Percentiles rank a stretch among this genome's conserved stretches.
These are phyloP conservation scores for Rubia balearica DNA, from an alignment of 305 asterid species.

Conservation along the genomic window DNA sequence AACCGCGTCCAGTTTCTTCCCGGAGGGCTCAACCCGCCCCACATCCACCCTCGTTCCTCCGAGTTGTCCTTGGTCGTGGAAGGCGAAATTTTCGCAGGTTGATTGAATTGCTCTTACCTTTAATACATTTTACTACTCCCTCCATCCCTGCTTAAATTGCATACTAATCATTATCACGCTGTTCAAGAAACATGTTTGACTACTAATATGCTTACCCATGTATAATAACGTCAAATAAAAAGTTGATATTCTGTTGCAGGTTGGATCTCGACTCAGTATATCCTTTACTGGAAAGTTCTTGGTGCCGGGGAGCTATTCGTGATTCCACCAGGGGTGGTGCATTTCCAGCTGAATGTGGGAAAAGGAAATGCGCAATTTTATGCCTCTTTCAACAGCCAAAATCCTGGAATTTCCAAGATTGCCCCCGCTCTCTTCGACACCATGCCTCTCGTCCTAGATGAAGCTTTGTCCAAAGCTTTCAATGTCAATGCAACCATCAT, in stretches of 20 bases:
- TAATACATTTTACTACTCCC: no score
- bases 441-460: not conserved
- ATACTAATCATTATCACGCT: no score
- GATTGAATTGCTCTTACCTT: no score
- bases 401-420: not conserved
- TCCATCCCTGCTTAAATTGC: no score
- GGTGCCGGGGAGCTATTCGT: slow-evolving; percentile 2
- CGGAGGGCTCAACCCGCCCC: no score
- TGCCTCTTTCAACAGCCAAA: not conserved
- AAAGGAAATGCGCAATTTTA: not conserved
- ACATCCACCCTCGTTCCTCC: no score
- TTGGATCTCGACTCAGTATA: not conserved
- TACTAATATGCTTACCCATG: no score
- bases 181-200: no score
- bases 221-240: no score
- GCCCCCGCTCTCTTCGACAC: not conserved
- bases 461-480: not conserved
- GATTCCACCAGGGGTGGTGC: not conserved
- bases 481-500: not conserved
- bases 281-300: slow-evolving; percentile 6
- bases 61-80: no score
- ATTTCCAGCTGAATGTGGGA: slow-evolving; percentile 10
- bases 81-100: no score
- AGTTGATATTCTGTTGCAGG: not conserved
- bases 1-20: no score